Conservation (phyloP, 2,329 filamentous ascomycete species). For the Lachnellula occidentalis region DNA sequence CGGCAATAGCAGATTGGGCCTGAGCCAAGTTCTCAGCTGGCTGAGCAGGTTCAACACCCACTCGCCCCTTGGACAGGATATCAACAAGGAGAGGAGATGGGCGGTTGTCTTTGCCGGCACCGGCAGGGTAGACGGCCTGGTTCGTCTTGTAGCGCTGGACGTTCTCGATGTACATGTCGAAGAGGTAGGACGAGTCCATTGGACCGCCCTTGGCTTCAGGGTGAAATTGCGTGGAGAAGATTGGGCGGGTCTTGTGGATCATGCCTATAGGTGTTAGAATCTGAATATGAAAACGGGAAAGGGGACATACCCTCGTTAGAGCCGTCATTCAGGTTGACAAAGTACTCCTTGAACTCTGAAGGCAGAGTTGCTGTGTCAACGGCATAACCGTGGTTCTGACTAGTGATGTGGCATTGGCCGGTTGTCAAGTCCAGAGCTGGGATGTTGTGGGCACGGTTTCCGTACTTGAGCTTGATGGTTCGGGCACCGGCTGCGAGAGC, state of each 20-base stretch:
- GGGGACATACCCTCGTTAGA: conserved; percentile 72
- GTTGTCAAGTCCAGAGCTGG: conserved; percentile 91
- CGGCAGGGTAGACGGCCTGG: conserved; percentile 61
- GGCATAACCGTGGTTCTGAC: conserved; percentile 97
- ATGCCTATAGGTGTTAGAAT: conserved; percentile 47
- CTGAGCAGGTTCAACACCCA: conserved; percentile 58
- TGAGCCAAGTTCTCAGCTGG: conserved; percentile 20
- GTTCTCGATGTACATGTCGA: conserved; percentile 91
- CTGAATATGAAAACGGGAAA: neutral
- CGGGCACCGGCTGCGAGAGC: conserved; percentile 82
- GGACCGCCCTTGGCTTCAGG: conserved; percentile 97
- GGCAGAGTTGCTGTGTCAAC: conserved; percentile 81
- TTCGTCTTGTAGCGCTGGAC: conserved; percentile 84
- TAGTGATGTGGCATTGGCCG: conserved; percentile 96
- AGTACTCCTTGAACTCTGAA: conserved; percentile 92
- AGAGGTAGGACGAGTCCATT: conserved; percentile 91
- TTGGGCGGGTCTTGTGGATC: conserved; percentile 92
- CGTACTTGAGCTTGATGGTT: conserved; percentile 98
- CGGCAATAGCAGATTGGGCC: conserved; percentile 16
- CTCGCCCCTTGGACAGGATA: conserved; percentile 86
- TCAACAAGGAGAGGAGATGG: conserved; percentile 86
- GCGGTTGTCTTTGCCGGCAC: conserved; percentile 73
- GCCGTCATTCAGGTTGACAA: conserved; percentile 95
- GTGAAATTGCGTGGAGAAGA: conserved; percentile 98
- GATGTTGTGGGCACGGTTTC: conserved; percentile 98